Evolutionary conservation across 768 basidiomycete genomes (phyloP), one percentile per base, ranked within the genome.

Genomic region (Piloderma croceum): DNA sequence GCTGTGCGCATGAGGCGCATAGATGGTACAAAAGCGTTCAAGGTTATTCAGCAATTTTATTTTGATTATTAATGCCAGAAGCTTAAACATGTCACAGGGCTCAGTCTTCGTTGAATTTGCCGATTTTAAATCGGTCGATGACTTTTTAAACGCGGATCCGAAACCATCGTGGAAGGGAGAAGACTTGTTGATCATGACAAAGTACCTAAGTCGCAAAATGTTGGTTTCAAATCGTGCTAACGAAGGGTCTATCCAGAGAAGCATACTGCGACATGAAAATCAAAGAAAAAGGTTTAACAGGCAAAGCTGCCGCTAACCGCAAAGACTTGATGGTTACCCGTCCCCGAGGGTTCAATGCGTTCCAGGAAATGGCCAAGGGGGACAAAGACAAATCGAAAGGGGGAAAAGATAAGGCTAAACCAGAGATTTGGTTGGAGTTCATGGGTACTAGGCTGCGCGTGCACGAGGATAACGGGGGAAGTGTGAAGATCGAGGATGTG

Each of bases 191-290:
- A 78, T 75, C 60, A 94, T 94, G 92, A 74, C 84, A 49, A 98
- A 98, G 85, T 90, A 51, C 42, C 78, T 62, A 4, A 13, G 36
- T 24, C 29, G 2, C 31, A 27, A 4, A 7, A 36, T 38, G 27
- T 29, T 15, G 27, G 15, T 15, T 29, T 15, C 15, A 29, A 29
- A 9, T 15, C 27, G 24, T 32, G 35, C 17, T 25, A 10, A n/a
- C n/a, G n/a, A n/a, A n/a, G n/a, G n/a, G n/a, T n/a, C n/a, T 22
- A 12, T 33, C 22, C 46, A 90, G 88, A 55, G 81, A 81, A 48
- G 86, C 70, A 6, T 96, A 96, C 60, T 90, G 90, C 52, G 80
- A 90, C 49, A 92, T 92, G 91, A 97, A 96, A 66, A 86, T 92
- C 62, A 83, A 89, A 60, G 89, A 94, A 64, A 92, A 96, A 62